Percentiles rank a stretch among this genome's conserved stretches.
Conservation (phyloP, 352 stramenopile species). For the Pythium biforme region DNA sequence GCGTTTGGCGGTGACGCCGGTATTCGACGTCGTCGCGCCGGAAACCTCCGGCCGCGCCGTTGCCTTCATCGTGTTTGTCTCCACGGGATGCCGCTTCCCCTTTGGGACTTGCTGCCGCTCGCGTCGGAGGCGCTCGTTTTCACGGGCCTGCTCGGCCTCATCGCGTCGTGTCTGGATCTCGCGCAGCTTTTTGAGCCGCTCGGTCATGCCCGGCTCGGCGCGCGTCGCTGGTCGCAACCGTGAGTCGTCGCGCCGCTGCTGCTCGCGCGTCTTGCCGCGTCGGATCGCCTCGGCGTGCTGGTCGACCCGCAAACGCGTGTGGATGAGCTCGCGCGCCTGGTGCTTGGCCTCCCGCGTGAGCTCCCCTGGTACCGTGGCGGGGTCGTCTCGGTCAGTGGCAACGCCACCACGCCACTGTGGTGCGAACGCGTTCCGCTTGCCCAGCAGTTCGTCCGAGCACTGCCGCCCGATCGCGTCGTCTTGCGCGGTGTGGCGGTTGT, state of each 20-base stretch:
- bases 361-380: neutral
- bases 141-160: neutral
- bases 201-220: neutral
- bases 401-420: conserved; percentile 13
- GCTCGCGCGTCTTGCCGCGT: conserved; percentile 10
- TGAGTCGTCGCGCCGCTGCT: conserved; percentile 9
- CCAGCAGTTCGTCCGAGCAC: conserved; percentile 54
- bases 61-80: neutral
- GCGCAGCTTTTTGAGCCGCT: conserved; percentile 17
- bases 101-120: neutral
- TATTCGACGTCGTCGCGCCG: neutral
- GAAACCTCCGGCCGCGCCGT: neutral
- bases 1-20: no score
- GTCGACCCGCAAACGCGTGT: conserved; percentile 45
- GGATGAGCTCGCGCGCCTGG: conserved; percentile 49
- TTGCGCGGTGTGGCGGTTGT: neutral
- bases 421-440: conserved; percentile 53
- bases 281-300: conserved; percentile 38
- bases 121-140: neutral
- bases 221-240: neutral
- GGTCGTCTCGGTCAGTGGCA: neutral
- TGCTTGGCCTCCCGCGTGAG: conserved; percentile 9
- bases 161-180: conserved; percentile 20
- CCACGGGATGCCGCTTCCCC: neutral
- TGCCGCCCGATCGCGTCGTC: conserved; percentile 33